Conservation (phyloP, 805 yeast genomes). For the Danielia oregonensis region DNA sequence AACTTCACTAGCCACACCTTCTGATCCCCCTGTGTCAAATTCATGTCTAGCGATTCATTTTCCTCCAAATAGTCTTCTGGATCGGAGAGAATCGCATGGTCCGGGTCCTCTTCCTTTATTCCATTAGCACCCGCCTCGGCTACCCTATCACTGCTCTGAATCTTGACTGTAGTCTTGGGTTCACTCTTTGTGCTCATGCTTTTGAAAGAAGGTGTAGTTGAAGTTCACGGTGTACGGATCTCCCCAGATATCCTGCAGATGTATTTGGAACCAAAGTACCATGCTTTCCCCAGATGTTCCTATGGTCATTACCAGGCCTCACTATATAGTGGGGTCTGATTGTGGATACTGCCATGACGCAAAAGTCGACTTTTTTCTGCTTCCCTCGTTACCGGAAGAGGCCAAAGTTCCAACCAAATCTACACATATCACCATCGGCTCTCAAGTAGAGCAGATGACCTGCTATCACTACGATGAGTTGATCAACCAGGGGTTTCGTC, state of each 20-base stretch:
- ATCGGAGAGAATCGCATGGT: slow-evolving; percentile 37
- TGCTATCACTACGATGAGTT: slow-evolving; percentile 56
- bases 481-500: slow-evolving; percentile 71
- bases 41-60: slow-evolving; percentile 75
- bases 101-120: slow-evolving; percentile 13
- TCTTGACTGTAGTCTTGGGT: no score
- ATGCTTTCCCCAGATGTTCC: slow-evolving; percentile 2
- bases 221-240: slow-evolving; percentile 6
- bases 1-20: slow-evolving; percentile 91
- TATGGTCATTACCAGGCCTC: slow-evolving; percentile 38
- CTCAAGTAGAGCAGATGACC: slow-evolving; percentile 43
- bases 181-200: background rate
- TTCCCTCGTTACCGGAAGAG: slow-evolving; percentile 20
- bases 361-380: slow-evolving; percentile 30
- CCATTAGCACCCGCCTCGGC: no score
- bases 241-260: background rate
- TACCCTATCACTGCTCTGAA: no score
- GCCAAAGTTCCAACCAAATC: slow-evolving; percentile 16
- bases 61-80: slow-evolving; percentile 46
- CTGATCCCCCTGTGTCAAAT: slow-evolving; percentile 55
- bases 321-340: slow-evolving; percentile 39
- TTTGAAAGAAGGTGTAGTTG: no score
- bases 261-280: background rate
- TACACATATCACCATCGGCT: slow-evolving; percentile 28
- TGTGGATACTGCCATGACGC: slow-evolving; percentile 76